Base-by-base conservation (phyloP, 805 yeast species). In the Novakomyces olei region DNA sequence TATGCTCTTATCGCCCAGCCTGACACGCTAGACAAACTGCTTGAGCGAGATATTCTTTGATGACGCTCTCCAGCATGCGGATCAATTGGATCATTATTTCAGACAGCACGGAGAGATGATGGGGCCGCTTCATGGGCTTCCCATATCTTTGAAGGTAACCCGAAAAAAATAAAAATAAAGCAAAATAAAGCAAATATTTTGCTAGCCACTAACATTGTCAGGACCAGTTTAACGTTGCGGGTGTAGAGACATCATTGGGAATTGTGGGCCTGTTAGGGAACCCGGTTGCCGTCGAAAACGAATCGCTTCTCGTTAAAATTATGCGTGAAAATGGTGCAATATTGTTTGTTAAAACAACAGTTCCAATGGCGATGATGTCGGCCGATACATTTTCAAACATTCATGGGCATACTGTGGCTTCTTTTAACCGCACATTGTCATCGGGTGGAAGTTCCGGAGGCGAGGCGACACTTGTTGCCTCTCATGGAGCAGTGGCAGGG, bases 201-300 rank as follows among this genome's bases (percentile, higher is more conserved):
- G 80, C 28, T 51, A 72, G 26, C 80, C 80, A 12, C 46, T 72
- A 22, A 70, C 79, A 0, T 49, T 72, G 29, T 72, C 71, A 72
- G 45, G 80, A 72, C 44, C 78, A 71, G 46, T 62, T 68, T 50
- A 58, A 61, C 39, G 64, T 57, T 43, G 55, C 51, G 34, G 72
- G 66, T 17, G 63, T 57, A 38, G 61, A 65, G 41, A 68, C 76
- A 7, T 64, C 67, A 9, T 33, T 41, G 9, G 50, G 47, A 4
- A 42, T 35, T 29, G 43, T 39, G 7, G 24, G 29, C 10, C 22
- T 26, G 22, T n/a, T 29, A 19, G 30, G 28, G 34, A 55, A 61
- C 42, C n/a, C n/a, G n/a, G 48, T 66, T n/a, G 55, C 69, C 3
- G 41, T 44, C 15, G 56, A 56, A 32, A 65, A 64, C 42, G n/a